Conservation (phyloP, 306 rosid genomes). For the Cyamopsis tetragonoloba region DNA sequence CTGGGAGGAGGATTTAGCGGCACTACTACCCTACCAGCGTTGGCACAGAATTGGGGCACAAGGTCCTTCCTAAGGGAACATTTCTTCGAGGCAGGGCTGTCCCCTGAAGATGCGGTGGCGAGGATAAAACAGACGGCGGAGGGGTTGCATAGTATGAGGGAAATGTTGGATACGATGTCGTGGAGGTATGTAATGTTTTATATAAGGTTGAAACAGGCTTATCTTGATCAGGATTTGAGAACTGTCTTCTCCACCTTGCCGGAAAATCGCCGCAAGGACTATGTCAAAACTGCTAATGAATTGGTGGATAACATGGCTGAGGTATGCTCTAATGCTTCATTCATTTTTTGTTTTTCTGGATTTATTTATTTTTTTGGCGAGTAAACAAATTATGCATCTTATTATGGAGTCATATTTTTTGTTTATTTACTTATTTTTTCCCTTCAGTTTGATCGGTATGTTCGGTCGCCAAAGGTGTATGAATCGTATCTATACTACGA, state of each 20-base stretch:
- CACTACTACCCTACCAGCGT: conserved; percentile 25
- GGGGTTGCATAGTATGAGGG: conserved; percentile 77
- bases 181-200: conserved; percentile 92
- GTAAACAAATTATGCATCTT: not conserved
- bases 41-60: conserved; percentile 77
- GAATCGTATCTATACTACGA: conserved; percentile 89
- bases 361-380: not conserved
- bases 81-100: conserved; percentile 66
- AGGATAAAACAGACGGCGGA: conserved; percentile 86
- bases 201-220: conserved; percentile 63
- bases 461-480: conserved; percentile 83
- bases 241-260: conserved; percentile 63
- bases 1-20: conserved; percentile 25
- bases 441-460: conserved; percentile 42
- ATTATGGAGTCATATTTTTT: too few relatives aligned
- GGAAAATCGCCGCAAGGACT: conserved; percentile 46
- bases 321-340: too few relatives aligned
- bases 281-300: conserved; percentile 71
- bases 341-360: too few relatives aligned
- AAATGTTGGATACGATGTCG: conserved; percentile 75
- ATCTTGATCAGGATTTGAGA: conserved; percentile 78
- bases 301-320: conserved; percentile 73
- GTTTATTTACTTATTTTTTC: not conserved
- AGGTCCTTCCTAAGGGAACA: conserved; percentile 62
- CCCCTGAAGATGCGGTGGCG: conserved; percentile 77